phyloP scores from a whole-genome alignment of 352 stramenopile genomes.

The Phytopythium chamaehyphon region DNA sequence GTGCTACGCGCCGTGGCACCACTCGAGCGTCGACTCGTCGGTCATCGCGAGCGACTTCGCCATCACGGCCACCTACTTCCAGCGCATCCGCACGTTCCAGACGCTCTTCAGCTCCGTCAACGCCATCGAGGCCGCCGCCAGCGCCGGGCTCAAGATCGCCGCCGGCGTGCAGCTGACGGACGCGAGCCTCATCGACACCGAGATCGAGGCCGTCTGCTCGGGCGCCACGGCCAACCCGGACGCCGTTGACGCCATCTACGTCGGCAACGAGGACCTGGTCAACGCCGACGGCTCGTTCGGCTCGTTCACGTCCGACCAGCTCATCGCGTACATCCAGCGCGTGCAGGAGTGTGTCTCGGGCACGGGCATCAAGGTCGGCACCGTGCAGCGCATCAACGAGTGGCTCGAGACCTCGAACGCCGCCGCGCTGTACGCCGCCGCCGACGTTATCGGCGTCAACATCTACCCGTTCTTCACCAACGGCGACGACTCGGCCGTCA shows the following conservation, averaged over 20 bases:
- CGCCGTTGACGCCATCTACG: conserved; percentile 52
- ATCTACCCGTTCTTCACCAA: conserved; percentile 77
- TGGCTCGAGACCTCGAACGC: conserved; percentile 37
- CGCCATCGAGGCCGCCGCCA: conserved; percentile 34
- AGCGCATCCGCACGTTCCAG: conserved; percentile 67
- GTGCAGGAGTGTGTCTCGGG: conserved; percentile 46
- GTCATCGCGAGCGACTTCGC: conserved; percentile 26
- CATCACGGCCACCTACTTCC: conserved; percentile 42
- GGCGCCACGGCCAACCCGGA: conserved; percentile 32
- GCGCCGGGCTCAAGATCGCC: conserved; percentile 43
- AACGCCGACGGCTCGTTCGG: conserved; percentile 38
- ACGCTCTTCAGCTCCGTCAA: conserved; percentile 48
- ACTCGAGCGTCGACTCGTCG: conserved; percentile 25
- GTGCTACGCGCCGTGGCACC: conserved; percentile 67
- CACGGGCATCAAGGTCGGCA: conserved; percentile 43
- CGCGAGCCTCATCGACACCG: conserved; percentile 20
- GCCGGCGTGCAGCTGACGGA: conserved; percentile 65
- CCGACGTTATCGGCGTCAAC: conserved; percentile 40
- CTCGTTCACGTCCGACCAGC: conserved; percentile 24
- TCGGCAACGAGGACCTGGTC: conserved; percentile 71
- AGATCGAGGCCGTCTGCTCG: conserved; percentile 58
- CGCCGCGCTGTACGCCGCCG: conserved; percentile 27
- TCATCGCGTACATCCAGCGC: conserved; percentile 47
- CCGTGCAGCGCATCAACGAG: conserved; percentile 66
- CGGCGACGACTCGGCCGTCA: conserved; percentile 15